A percentile compares a stretch with the other conserved stretches of the same genome.
Evolutionary conservation across 495 filamentous ascomycete genomes (phyloP).

Genomic region (Penicillium atrosanguineum): DNA sequence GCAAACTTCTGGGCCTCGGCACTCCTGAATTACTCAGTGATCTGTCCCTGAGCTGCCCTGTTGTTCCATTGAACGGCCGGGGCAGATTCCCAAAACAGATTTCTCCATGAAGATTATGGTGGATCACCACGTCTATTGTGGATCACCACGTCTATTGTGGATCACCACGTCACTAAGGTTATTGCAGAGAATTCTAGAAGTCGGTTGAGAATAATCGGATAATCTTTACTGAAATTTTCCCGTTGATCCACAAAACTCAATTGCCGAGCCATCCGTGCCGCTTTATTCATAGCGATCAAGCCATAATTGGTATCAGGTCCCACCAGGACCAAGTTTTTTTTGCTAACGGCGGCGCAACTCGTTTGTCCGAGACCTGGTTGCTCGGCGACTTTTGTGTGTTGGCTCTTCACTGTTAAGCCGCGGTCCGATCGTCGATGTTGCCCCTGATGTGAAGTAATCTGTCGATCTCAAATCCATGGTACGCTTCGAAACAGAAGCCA

Average conservation of each 20-base stretch:
- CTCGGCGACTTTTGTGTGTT: slow-evolving; percentile 3
- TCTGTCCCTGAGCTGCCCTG: neutral
- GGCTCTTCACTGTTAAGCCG: neutral
- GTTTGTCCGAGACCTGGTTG: neutral
- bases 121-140: neutral
- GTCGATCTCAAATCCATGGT: neutral
- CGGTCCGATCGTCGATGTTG: neutral
- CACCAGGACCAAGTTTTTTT: neutral
- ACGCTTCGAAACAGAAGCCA: too few relatives aligned
- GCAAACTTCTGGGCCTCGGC: neutral
- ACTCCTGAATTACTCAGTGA: slow-evolving; percentile 1
- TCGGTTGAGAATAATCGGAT: neutral
- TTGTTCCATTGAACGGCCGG: neutral
- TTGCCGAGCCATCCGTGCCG: neutral
- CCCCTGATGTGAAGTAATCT: neutral
- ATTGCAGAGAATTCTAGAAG: slow-evolving; percentile 13
- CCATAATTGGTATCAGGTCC: neutral
- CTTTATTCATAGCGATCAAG: neutral
- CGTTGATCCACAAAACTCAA: neutral
- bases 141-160: neutral
- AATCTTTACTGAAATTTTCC: neutral
- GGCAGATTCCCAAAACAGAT: neutral
- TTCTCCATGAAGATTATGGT: neutral
- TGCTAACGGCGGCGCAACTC: neutral
- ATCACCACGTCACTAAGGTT: slow-evolving; percentile 5